Conservation (phyloP, 2,329 filamentous ascomycete genomes). For the Cadophora sp. region DNA sequence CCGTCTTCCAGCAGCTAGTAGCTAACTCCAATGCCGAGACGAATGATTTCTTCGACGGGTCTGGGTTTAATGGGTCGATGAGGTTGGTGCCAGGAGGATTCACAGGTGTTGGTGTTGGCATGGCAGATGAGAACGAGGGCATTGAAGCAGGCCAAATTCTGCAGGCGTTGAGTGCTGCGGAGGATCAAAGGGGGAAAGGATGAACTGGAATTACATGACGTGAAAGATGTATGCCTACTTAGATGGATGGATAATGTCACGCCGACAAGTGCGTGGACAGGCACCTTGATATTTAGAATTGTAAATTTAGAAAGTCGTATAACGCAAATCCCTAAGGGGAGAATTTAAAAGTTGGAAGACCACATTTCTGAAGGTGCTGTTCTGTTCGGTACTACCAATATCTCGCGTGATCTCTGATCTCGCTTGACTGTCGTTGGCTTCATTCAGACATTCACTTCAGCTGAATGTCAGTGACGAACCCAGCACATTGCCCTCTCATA, state of each 20-base stretch:
- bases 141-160: constrained; percentile 44
- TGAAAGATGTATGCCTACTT: not conserved
- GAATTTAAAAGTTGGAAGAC: no score
- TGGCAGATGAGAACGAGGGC: constrained; percentile 39
- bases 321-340: no score
- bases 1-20: constrained; percentile 42
- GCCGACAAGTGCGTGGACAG: not conserved
- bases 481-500: not conserved
- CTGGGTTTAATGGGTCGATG: constrained; percentile 30
- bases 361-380: no score
- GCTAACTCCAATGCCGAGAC: constrained; percentile 40
- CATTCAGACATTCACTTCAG: not conserved
- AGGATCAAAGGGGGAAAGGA: constrained; percentile 31
- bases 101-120: constrained; percentile 13
- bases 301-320: not conserved
- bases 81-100: constrained; percentile 13
- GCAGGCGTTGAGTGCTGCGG: constrained; percentile 41
- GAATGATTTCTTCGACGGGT: constrained; percentile 33
- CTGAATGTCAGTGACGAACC: not conserved
- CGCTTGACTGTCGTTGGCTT: not conserved
- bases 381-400: no score
- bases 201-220: constrained; percentile 2
- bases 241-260: not conserved
- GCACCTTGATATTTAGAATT: not conserved
- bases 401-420: not conserved